Base-by-base conservation (phyloP, 768 basidiomycete genomes). In the Holtermanniella nyarrowii region DNA sequence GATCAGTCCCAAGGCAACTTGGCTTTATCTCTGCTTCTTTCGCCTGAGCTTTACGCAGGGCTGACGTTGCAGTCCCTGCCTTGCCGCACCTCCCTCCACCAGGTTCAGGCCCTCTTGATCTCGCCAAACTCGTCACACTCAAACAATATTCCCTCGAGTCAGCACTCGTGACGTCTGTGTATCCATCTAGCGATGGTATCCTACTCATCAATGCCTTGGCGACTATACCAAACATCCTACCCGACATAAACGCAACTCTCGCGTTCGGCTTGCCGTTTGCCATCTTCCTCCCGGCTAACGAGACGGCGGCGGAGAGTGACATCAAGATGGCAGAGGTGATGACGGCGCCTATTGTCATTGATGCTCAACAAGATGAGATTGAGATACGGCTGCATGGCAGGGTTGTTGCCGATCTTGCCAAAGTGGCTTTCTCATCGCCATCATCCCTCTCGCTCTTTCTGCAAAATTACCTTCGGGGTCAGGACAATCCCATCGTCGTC, bases 271-370 rank as follows among this genome's bases (percentile, higher is more conserved):
- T 71, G 5, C 66, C 66, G 3, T 71, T 71, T 42, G 52, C 58
- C 7, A 65, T 71, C 43, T 58, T 50, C 13, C 49, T 69, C 0
- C 55, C 64, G 24, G 44, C 37, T 23, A 26, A 22, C 12, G 47
- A 27, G 1, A 22, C 48, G 12, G 20, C 40, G 22, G 16, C 48
- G 4, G 40, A 42, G 11, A 42, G 31, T 12, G 61, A 58, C 39
- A 60, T 26, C 26, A 53, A 53, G 37, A 62, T 71, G 64, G 66
- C 70, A 3, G 59, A 65, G 39, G 70, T 71, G 2, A 47, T 65
- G 23, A 71, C 70, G 4, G 52, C 50, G 22, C 70, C 70, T 7
- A 39, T 67, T 0, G 46, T 23, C 13, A 22, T 64, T 7, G 47
- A 46, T n/a, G 45, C 42, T 11, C 16, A 37, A 10, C 10, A 22